A percentile compares a stretch with the other conserved stretches of the same genome.
These are phyloP conservation scores for Leccinum longicurvipes DNA, from an alignment of 768 basidiomycete species.

Conservation along the genomic window DNA sequence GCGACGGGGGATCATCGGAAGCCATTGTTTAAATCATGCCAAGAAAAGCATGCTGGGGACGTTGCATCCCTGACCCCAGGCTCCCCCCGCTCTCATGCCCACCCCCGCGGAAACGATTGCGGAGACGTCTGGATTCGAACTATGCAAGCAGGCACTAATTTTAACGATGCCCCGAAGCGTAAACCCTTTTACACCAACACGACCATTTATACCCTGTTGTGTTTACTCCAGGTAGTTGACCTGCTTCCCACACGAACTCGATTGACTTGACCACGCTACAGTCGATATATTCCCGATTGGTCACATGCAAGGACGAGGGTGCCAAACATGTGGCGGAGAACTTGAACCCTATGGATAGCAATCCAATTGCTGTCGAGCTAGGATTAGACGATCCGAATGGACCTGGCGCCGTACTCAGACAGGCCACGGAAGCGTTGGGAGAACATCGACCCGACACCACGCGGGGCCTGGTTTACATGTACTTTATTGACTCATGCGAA, in stretches of 20 bases:
- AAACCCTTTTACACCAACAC: conserved; percentile 87
- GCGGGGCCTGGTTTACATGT: conserved; percentile 77
- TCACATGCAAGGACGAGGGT: conserved; percentile 82
- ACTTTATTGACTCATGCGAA: conserved; percentile 87
- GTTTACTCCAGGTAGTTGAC: conserved; percentile 72
- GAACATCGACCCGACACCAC: conserved; percentile 44
- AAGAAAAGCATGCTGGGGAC: conserved; percentile 46
- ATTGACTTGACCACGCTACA: conserved; percentile 32
- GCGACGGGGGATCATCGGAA: conserved; percentile 70
- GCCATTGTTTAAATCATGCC: conserved; percentile 73
- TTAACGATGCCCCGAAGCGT: conserved; percentile 34
- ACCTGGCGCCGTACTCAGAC: conserved; percentile 58
- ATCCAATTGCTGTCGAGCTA: conserved; percentile 79
- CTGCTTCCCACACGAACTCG: conserved; percentile 2
- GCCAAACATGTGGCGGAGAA: conserved; percentile 63
- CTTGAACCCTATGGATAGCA: conserved; percentile 64
- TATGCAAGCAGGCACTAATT: conserved; percentile 20
- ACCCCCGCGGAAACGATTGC: conserved; percentile 8
- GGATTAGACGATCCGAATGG: conserved; percentile 86
- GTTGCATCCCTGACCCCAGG: conserved; percentile 31
- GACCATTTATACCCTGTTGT: conserved; percentile 85
- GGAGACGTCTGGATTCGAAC: conserved; percentile 62
- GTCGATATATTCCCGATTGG: conserved; percentile 86
- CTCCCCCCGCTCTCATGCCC: conserved; percentile 6
- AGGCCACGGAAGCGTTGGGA: conserved; percentile 61